Evolutionary conservation across 805 yeast genomes (phyloP).

Genomic region (Millerozyma miso): DNA sequence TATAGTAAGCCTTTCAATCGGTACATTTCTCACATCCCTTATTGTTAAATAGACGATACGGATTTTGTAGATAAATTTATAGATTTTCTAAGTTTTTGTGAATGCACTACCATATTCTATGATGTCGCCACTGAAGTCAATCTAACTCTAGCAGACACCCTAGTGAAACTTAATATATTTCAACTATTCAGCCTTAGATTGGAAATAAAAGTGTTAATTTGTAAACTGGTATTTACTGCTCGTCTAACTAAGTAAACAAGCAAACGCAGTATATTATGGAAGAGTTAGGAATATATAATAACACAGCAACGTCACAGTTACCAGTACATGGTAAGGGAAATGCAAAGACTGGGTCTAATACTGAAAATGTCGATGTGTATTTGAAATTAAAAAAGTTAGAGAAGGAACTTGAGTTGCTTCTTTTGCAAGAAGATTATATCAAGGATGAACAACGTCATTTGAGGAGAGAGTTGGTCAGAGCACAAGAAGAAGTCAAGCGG

Average conservation of each 20-base stretch:
- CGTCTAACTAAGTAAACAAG: background rate
- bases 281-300: conserved; percentile 31
- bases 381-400: conserved; percentile 81
- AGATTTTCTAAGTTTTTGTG: background rate
- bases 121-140: background rate
- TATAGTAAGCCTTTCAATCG: background rate
- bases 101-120: background rate
- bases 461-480: conserved; percentile 89
- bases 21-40: background rate
- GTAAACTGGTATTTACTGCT: background rate
- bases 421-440: conserved; percentile 91
- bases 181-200: no score
- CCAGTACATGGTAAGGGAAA: conserved; percentile 1
- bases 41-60: background rate
- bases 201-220: background rate
- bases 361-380: conserved; percentile 62
- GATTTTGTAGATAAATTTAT: background rate
- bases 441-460: conserved; percentile 97
- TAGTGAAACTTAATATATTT: no score
- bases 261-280: conserved; percentile 20
- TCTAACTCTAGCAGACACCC: no score
- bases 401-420: conserved; percentile 79
- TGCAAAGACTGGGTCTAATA: conserved; percentile 5
- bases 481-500: conserved; percentile 97
- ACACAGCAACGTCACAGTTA: conserved; percentile 5